phyloP scores from a whole-genome alignment of 345 rosid genomes.

The Gynandropsis gynandra region DNA sequence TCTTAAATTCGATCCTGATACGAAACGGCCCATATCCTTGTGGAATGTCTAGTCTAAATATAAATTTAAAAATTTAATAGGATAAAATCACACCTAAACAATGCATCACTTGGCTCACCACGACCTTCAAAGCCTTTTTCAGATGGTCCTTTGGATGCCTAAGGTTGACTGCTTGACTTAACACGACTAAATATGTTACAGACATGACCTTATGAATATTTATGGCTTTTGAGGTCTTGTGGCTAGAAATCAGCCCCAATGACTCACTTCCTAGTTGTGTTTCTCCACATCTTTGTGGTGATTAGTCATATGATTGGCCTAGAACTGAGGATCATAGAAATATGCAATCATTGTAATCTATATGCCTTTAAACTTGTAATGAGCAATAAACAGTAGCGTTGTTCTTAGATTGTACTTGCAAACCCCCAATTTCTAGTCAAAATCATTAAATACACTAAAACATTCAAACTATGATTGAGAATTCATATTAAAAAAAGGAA shows the following conservation, averaged over 20 bases:
- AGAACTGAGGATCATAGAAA: constrained; percentile 56
- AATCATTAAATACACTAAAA: background rate
- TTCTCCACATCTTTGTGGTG: constrained; percentile 66
- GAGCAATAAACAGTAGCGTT: too few species aligned
- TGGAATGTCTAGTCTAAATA: too few species aligned
- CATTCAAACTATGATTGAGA: too few species aligned
- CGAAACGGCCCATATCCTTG: too few species aligned
- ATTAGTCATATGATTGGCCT: constrained; percentile 61
- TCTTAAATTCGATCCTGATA: too few species aligned
- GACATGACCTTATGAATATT: constrained; percentile 60
- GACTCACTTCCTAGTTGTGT: constrained; percentile 70
- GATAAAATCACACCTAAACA: too few species aligned
- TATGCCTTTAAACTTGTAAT: constrained; percentile 73
- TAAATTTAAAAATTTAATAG: too few species aligned
- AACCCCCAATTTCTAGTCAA: too few species aligned
- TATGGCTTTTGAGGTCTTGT: constrained; percentile 55
- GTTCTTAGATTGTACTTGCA: too few species aligned
- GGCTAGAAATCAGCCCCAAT: constrained; percentile 47
- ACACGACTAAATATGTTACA: constrained; percentile 45
- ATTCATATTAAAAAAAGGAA: too few species aligned
- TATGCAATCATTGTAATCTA: constrained; percentile 72
- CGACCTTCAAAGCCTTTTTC: constrained; percentile 34
- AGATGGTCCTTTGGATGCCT: constrained; percentile 60
- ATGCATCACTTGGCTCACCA: constrained; percentile 45
- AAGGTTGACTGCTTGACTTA: constrained; percentile 58